These are phyloP conservation scores for Globisporangium nagaii DNA, from an alignment of 352 stramenopile genomes.

Conservation along the genomic window DNA sequence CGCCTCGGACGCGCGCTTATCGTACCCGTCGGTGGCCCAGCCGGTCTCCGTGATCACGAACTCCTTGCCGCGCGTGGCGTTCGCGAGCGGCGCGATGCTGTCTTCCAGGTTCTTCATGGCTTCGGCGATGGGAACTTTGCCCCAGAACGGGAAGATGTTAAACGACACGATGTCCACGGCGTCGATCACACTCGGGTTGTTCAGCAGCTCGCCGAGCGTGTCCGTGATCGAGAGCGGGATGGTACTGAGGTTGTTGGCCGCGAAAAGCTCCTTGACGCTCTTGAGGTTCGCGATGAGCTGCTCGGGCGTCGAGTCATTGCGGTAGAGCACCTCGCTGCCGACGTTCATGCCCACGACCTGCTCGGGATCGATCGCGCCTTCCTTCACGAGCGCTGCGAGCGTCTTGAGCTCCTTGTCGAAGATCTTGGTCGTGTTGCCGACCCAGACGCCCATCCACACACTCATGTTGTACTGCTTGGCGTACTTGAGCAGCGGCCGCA, in stretches of 20 bases:
- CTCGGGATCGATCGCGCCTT: conserved; percentile 21
- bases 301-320: conserved; percentile 35
- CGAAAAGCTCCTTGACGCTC: conserved; percentile 44
- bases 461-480: conserved; percentile 40
- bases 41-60: conserved; percentile 69
- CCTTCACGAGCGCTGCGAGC: conserved; percentile 28
- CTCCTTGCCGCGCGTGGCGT: conserved; percentile 36
- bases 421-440: conserved; percentile 23
- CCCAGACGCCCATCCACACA: conserved; percentile 64
- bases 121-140: conserved; percentile 29
- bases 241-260: conserved; percentile 16
- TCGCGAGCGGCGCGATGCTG: conserved; percentile 31
- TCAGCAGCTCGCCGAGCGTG: conserved; percentile 46
- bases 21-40: conserved; percentile 40
- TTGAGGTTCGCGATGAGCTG: conserved; percentile 45
- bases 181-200: conserved; percentile 45
- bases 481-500: conserved; percentile 24
- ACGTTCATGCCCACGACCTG: conserved; percentile 50
- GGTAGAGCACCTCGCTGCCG: conserved; percentile 66
- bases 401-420: conserved; percentile 40
- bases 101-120: conserved; percentile 39
- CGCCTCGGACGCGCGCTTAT: conserved; percentile 25
- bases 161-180: conserved; percentile 56
- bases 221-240: conserved; percentile 66
- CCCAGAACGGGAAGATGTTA: conserved; percentile 73